These are phyloP conservation scores for Lophiostoma macrostomum DNA, from an alignment of 495 filamentous ascomycete genomes.

Conservation along the genomic window DNA sequence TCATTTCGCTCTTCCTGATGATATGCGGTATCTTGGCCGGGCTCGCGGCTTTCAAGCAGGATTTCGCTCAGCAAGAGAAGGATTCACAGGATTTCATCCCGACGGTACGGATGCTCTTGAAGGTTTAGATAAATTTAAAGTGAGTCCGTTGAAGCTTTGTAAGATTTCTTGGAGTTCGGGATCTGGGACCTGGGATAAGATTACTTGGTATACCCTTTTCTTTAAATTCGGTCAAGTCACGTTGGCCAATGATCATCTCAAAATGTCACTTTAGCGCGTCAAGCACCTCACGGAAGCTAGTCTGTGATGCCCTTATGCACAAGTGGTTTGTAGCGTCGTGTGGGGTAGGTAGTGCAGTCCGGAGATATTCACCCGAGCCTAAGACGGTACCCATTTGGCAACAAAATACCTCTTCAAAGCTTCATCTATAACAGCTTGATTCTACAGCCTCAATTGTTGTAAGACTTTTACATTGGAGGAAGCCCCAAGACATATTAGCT, in stretches of 20 bases:
- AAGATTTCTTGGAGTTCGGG: neutral
- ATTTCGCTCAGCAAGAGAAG: slow-evolving; percentile 62
- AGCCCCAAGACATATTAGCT: too few species aligned
- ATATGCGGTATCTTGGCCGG: slow-evolving; percentile 66
- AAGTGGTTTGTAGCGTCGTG: too few species aligned
- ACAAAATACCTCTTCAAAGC: too few species aligned
- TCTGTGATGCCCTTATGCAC: too few species aligned
- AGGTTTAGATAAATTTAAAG: slow-evolving; percentile 1
- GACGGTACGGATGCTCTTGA: slow-evolving; percentile 37
- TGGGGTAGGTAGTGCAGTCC: too few species aligned
- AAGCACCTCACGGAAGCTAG: too few species aligned
- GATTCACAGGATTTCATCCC: slow-evolving; percentile 67
- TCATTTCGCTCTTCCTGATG: slow-evolving; percentile 69
- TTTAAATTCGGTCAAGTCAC: neutral
- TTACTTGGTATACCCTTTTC: slow-evolving; percentile 16
- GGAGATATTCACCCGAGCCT: too few species aligned
- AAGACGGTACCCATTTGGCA: too few species aligned
- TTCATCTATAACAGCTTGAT: too few species aligned
- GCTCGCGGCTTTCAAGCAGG: slow-evolving; percentile 71
- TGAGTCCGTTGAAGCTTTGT: neutral
- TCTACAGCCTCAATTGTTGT: too few species aligned
- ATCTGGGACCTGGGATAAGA: neutral
- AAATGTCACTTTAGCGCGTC: too few species aligned
- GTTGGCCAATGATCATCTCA: too few species aligned
- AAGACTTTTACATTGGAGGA: neutral